Percentiles rank a stretch among this genome's conserved stretches.
These are phyloP conservation scores for Penicillium herquei DNA, from an alignment of 495 filamentous ascomycete species.

Conservation along the genomic window DNA sequence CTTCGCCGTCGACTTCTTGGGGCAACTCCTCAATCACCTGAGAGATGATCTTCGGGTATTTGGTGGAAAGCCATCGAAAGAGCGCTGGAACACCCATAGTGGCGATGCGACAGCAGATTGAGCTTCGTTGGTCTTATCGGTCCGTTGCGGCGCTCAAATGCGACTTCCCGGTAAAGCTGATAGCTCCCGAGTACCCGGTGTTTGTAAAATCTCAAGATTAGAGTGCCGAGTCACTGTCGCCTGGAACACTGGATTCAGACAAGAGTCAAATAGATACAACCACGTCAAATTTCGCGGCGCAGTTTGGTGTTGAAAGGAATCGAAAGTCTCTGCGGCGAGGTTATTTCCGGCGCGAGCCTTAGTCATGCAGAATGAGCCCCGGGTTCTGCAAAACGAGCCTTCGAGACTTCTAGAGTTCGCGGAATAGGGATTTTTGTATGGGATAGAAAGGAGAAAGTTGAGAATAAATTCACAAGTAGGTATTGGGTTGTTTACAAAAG, in stretches of 20 bases:
- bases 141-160: constrained; percentile 15
- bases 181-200: background rate
- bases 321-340: constrained; percentile 22
- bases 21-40: constrained; percentile 84
- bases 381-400: no score
- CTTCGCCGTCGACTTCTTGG: constrained; percentile 71
- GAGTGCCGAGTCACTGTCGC: background rate
- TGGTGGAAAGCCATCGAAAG: constrained; percentile 91
- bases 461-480: no score
- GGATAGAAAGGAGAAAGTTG: no score
- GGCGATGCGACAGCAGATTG: constrained; percentile 23
- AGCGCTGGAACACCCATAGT: constrained; percentile 93
- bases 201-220: background rate
- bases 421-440: no score
- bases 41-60: constrained; percentile 94
- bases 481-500: no score
- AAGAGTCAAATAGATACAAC: constrained; percentile 9
- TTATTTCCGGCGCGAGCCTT: constrained; percentile 14
- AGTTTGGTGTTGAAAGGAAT: constrained; percentile 6
- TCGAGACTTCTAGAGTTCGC: no score
- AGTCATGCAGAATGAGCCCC: constrained; percentile 5
- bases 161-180: background rate
- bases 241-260: constrained; percentile 1
- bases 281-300: constrained; percentile 19
- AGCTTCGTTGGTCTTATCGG: constrained; percentile 6